Conservation (phyloP, 352 stramenopile species). For the Phytophthora meadii region DNA sequence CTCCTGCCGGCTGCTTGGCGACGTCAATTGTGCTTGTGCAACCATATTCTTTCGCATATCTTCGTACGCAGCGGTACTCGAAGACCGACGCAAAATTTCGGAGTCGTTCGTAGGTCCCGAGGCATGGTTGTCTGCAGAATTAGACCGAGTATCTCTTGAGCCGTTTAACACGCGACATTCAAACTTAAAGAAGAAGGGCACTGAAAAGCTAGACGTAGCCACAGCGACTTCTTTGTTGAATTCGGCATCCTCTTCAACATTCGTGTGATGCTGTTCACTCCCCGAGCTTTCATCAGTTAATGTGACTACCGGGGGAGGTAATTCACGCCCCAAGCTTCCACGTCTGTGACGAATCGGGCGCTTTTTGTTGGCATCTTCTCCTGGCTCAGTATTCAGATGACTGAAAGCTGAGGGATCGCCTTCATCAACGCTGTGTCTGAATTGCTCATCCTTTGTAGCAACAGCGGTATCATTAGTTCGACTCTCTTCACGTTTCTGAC, state of each 20-base stretch:
- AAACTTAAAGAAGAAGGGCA: slow-evolving; percentile 88
- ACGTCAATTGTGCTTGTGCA: slow-evolving; percentile 28
- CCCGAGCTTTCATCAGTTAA: slow-evolving; percentile 28
- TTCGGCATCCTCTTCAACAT: slow-evolving; percentile 74
- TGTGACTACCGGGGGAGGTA: slow-evolving; percentile 38
- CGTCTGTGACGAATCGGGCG: slow-evolving; percentile 16
- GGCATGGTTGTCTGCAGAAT: slow-evolving; percentile 23
- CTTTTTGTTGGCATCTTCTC: slow-evolving; percentile 14
- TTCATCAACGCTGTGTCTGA: slow-evolving; percentile 17
- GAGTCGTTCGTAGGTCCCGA: slow-evolving; percentile 15
- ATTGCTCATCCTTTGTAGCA: slow-evolving; percentile 9
- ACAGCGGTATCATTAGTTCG: not conserved
- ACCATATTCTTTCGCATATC: slow-evolving; percentile 43
- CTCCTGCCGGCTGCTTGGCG: slow-evolving; percentile 35
- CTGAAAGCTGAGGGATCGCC: no score
- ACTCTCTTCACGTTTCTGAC: slow-evolving; percentile 15
- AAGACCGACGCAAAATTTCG: slow-evolving; percentile 42
- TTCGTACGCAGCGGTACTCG: slow-evolving; percentile 62
- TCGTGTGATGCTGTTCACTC: slow-evolving; percentile 45
- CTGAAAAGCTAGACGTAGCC: slow-evolving; percentile 82
- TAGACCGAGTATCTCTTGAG: slow-evolving; percentile 34
- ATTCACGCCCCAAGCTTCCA: slow-evolving; percentile 30
- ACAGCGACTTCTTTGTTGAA: slow-evolving; percentile 88
- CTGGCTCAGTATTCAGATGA: slow-evolving; percentile 3
- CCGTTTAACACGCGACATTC: slow-evolving; percentile 71